These are phyloP conservation scores for Gardenia jasminoides DNA, from an alignment of 257 asterid genomes.

Conservation along the genomic window DNA sequence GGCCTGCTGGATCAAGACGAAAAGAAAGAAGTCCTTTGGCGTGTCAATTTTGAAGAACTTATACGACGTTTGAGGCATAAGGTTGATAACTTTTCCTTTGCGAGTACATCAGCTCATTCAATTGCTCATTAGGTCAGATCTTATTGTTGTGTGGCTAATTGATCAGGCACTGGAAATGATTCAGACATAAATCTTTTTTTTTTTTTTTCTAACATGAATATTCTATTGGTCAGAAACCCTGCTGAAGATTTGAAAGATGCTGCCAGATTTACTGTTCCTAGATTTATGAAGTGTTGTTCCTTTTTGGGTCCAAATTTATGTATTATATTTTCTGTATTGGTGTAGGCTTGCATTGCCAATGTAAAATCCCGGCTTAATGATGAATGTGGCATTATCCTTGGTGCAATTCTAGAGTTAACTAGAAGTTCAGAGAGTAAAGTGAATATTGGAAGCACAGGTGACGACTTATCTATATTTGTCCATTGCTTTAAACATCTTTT, in stretches of 20 bases:
- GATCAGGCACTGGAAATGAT: conserved; percentile 2
- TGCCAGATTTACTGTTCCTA: background rate
- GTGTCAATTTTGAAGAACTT: conserved; percentile 85
- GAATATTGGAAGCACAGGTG: conserved; percentile 65
- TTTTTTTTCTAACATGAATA: background rate
- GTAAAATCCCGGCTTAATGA: conserved; percentile 47
- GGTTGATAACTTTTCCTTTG: conserved; percentile 36
- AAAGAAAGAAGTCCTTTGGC: conserved; percentile 81
- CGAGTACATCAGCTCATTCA: background rate
- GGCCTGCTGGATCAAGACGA: conserved; percentile 33
- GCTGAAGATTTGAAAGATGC: background rate
- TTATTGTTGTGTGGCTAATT: background rate
- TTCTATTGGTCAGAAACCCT: background rate
- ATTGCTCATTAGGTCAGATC: background rate
- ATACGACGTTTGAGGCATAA: conserved; percentile 58
- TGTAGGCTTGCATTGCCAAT: conserved; percentile 67
- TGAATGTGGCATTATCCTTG: conserved; percentile 69
- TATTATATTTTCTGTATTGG: background rate
- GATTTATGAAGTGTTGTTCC: background rate
- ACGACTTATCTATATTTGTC: conserved; percentile 2
- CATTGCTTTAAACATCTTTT: background rate
- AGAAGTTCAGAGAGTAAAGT: conserved; percentile 41
- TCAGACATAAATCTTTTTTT: background rate
- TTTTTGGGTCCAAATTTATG: conserved; percentile 1
- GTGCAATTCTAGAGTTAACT: conserved; percentile 62